phyloP scores from a whole-genome alignment of 2,329 filamentous ascomycete genomes.

The Talaromyces sp. region DNA sequence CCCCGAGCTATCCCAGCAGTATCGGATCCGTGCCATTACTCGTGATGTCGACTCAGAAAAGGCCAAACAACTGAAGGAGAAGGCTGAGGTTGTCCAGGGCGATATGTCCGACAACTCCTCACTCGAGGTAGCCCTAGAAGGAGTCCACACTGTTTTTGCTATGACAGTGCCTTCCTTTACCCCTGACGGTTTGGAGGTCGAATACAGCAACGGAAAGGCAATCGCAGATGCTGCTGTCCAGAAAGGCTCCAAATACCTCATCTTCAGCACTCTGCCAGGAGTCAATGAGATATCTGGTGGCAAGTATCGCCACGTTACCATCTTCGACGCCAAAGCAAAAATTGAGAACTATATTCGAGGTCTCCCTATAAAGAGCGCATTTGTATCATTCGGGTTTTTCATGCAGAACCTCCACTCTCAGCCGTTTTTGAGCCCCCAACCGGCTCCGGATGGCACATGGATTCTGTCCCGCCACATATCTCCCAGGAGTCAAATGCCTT shows the following conservation, averaged over 20 bases:
- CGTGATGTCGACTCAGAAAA: conserved; percentile 32
- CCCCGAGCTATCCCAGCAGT: conserved; percentile 43
- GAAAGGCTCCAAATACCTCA: conserved; percentile 21
- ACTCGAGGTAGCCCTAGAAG: conserved; percentile 41
- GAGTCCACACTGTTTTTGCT: conserved; percentile 46
- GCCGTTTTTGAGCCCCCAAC: not conserved
- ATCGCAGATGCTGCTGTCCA: conserved; percentile 26
- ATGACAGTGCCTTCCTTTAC: conserved; percentile 38
- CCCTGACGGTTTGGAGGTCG: conserved; percentile 19
- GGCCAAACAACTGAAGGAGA: conserved; percentile 34
- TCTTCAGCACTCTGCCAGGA: conserved; percentile 23
- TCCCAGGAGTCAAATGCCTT: not conserved
- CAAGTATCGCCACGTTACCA: conserved; percentile 28
- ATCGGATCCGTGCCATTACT: conserved; percentile 52
- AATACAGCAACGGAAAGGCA: conserved; percentile 20
- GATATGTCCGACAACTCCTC: conserved; percentile 46
- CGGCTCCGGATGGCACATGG: not conserved
- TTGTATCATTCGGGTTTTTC: conserved; percentile 50
- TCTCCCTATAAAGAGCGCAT: conserved; percentile 46
- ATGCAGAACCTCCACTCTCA: conserved; percentile 46
- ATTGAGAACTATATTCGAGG: conserved; percentile 51
- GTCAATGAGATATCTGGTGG: conserved; percentile 24
- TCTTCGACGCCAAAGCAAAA: conserved; percentile 55
- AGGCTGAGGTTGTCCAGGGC: conserved; percentile 49
- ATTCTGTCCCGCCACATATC: not conserved